A percentile compares a stretch with the other conserved stretches of the same genome.
Conservation (phyloP, 164 flowering plant genomes). For the Cinnamomum micranthum region DNA sequence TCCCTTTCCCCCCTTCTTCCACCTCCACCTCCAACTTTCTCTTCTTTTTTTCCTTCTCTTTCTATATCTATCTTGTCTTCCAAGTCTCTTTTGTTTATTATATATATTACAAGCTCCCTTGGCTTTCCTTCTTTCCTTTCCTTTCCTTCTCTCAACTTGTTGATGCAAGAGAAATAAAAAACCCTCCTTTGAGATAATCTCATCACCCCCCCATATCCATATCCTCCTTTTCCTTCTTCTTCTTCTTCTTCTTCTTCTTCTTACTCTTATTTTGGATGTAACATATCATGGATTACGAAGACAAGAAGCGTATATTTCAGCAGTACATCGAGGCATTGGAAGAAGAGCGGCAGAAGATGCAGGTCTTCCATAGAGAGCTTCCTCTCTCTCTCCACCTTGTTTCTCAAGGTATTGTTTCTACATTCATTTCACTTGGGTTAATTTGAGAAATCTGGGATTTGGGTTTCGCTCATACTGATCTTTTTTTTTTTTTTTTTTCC, state of each 20-base stretch:
- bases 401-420: conserved; percentile 48
- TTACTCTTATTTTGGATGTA: background rate
- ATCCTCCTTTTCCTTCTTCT: background rate
- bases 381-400: conserved; percentile 84
- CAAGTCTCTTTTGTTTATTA: conserved; percentile 6
- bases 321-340: conserved; percentile 60
- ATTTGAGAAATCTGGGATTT: background rate
- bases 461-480: background rate
- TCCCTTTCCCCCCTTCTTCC: conserved; percentile 2
- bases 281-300: conserved; percentile 20
- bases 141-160: background rate
- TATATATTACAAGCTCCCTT: conserved; percentile 4
- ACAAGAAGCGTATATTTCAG: conserved; percentile 35
- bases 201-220: conserved; percentile 17
- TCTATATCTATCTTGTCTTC: background rate
- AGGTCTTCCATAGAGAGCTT: conserved; percentile 78
- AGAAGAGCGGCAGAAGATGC: conserved; percentile 68
- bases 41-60: background rate
- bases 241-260: conserved; percentile 30
- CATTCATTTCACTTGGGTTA: background rate
- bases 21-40: no score
- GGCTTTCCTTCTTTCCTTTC: background rate
- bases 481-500: background rate
- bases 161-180: no score
- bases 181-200: background rate